Evolutionary conservation across 2,329 filamentous ascomycete species (phyloP).

Genomic region (Diaporthe sp.): DNA sequence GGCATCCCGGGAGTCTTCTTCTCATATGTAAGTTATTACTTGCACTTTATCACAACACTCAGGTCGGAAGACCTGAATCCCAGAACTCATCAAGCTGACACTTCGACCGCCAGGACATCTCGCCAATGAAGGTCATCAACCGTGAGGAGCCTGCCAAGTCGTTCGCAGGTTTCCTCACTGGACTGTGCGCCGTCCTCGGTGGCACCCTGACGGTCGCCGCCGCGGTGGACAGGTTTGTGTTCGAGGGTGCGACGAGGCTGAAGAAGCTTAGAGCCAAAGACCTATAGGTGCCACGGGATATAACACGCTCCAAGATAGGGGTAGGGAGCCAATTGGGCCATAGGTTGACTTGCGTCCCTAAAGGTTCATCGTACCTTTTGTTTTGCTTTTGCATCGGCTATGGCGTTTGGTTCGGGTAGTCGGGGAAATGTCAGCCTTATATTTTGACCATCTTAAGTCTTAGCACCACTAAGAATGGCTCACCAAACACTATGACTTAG

Average conservation of each 20-base stretch:
- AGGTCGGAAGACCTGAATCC: not conserved
- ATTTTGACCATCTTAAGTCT: not conserved
- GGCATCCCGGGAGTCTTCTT: conserved; percentile 99
- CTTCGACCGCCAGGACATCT: conserved; percentile 79
- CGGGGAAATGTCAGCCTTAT: conserved; percentile 5
- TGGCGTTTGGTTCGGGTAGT: conserved; percentile 36
- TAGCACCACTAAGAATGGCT: not conserved
- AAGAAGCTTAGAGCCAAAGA: conserved; percentile 85
- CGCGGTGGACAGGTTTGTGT: conserved; percentile 89
- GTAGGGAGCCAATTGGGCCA: not conserved
- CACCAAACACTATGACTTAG: not conserved
- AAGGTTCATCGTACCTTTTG: not conserved
- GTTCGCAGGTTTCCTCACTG: conserved; percentile 91
- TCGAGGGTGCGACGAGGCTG: conserved; percentile 85
- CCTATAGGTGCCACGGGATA: conserved; percentile 47
- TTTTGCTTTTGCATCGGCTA: conserved; percentile 34
- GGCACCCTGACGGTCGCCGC: conserved; percentile 96
- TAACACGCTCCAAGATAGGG: not conserved
- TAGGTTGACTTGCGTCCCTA: conserved; percentile 7
- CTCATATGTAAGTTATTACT: conserved; percentile 79
- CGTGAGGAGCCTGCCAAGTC: conserved; percentile 90
- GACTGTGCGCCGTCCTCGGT: conserved; percentile 93
- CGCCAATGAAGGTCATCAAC: conserved; percentile 99
- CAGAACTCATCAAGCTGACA: conserved; percentile 37
- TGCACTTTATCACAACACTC: not conserved